phyloP scores from a whole-genome alignment of 2,329 filamentous ascomycete genomes.

The Ramichloridium luteum region DNA sequence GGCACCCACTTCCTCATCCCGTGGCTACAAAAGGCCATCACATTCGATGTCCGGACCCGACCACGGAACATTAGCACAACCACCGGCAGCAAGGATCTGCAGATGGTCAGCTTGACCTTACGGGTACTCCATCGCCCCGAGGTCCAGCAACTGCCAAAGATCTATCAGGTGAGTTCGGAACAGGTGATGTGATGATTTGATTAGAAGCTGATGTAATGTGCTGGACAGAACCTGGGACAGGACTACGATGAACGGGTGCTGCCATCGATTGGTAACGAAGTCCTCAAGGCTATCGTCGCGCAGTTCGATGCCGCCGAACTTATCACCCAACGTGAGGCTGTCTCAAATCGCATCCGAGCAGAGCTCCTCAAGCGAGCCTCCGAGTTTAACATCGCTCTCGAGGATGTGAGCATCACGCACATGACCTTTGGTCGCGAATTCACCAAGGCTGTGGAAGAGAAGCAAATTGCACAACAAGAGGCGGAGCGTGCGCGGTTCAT shows the following conservation, averaged over 20 bases:
- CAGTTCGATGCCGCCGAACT: conserved; percentile 48
- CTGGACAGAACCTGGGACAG: conserved; percentile 71
- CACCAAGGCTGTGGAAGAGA: conserved; percentile 97
- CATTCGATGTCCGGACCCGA: conserved; percentile 96
- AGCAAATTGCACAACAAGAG: conserved; percentile 99
- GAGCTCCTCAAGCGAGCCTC: conserved; percentile 85
- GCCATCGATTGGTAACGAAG: conserved; percentile 44
- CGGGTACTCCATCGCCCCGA: conserved; percentile 90
- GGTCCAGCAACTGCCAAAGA: conserved; percentile 84
- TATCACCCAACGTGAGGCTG: conserved; percentile 96
- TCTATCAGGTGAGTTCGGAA: conserved; percentile 75
- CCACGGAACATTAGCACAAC: conserved; percentile 95
- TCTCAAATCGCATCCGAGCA: conserved; percentile 82
- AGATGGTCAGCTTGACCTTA: conserved; percentile 98
- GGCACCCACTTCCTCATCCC: conserved; percentile 94
- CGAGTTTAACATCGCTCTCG: conserved; percentile 98
- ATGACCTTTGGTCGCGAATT: conserved; percentile 99
- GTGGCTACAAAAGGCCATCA: conserved; percentile 87
- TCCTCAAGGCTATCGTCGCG: conserved; percentile 42
- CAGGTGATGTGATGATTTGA: neutral
- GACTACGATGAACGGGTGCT: conserved; percentile 74
- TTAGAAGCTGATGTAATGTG: neutral
- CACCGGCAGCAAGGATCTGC: conserved; percentile 95
- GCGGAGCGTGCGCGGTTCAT: conserved; percentile 95
- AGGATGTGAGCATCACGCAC: conserved; percentile 98